Base-by-base conservation (phyloP, 441 rosid genomes). In the Macaranga tanarius region DNA sequence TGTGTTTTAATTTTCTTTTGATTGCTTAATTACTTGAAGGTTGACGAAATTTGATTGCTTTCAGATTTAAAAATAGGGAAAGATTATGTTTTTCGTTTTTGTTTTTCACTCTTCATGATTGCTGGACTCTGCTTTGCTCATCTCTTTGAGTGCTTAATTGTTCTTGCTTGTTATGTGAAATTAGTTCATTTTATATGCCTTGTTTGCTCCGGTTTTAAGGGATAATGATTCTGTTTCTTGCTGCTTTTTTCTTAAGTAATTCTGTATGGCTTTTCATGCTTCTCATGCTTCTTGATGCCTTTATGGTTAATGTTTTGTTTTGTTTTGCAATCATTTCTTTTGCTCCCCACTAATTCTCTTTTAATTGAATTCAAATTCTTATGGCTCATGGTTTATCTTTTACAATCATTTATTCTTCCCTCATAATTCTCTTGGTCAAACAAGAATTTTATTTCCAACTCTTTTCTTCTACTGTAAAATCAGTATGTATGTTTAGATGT, bases 261-360 rank as follows among this genome's bases (percentile, higher is more conserved):
- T 62, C 25, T 34, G 65, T 64, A 31, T 47, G 34, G 22, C 4
- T 47, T 76, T 73, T 57, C 69, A 60, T 47, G 72, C 72, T 67
- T 69, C 17, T 57, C 69, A 60, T 47, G 72, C 72, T 67, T 69
- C 17, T 26, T 48, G 63, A 71, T 59, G 64, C 50, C 56, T 42
- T 47, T 13, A 48, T n/a, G 48, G 31, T 48, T 64, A 34, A 50
- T 50, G 5, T 47, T 59, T 42, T 4, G 12, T 12, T 45, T 44
- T 4, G 16, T 42, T 57, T 69, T 59, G 23, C 9, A 12, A n/a
- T 45, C 50, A 44, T 31, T 59, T 47, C 22, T 34, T 10, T 3
- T 62, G 51, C 52, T 56, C 10, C 15, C n/a, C 31, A 15, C 5
- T 57, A 13, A 38, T 23, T 20, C 5, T 56, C 11, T 2, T 67